A percentile compares a stretch with the other conserved stretches of the same genome.
Evolutionary conservation across 2,329 filamentous ascomycete species (phyloP).

Genomic region (Pseudogymnoascus sp.): DNA sequence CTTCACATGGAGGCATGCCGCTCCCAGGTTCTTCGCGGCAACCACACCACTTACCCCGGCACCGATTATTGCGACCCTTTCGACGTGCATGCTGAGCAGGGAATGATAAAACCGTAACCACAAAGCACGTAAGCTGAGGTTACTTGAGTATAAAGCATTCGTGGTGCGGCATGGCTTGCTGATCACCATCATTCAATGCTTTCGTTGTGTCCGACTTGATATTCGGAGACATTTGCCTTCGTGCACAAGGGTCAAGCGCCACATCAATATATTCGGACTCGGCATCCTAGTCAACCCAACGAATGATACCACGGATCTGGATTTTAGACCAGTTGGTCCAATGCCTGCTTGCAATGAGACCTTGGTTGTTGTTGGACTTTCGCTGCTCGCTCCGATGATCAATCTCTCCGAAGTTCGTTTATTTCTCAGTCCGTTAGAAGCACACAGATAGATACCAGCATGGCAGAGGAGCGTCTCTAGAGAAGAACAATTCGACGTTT

Average conservation of each 20-base stretch:
- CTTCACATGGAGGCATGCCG: slow-evolving; percentile 39
- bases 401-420: not conserved
- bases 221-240: not conserved
- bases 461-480: not conserved
- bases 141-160: not conserved
- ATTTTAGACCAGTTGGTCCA: not conserved
- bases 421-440: not conserved
- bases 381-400: not conserved
- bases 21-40: slow-evolving; percentile 39
- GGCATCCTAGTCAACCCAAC: not conserved
- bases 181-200: not conserved
- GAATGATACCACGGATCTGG: not conserved
- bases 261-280: not conserved
- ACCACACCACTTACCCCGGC: slow-evolving; percentile 45
- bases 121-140: not conserved
- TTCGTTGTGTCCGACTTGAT: not conserved
- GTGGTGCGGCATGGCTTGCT: not conserved
- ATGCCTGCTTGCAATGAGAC: not conserved
- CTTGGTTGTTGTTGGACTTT: not conserved
- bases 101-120: not conserved
- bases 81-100: slow-evolving; percentile 9
- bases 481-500: not conserved
- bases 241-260: not conserved
- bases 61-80: slow-evolving; percentile 39
- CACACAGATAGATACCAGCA: not conserved